Evolutionary conservation across 768 basidiomycete genomes (phyloP).

Genomic region (Boletus insuetus): DNA sequence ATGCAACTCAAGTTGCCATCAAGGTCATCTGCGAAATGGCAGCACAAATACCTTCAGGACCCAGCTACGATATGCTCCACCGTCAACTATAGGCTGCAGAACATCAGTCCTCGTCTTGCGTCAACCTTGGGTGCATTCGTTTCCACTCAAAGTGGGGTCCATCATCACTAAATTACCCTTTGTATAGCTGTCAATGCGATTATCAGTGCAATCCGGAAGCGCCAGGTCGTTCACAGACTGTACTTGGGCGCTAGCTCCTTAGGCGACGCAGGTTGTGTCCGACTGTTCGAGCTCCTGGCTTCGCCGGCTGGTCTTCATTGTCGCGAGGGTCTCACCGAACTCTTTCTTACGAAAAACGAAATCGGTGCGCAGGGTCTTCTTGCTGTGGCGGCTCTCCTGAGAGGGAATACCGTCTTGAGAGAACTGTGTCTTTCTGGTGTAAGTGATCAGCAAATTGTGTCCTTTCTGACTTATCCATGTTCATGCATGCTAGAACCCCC

Average conservation of each 20-base stretch:
- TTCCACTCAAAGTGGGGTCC: neutral
- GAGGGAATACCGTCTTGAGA: slow-evolving; percentile 43
- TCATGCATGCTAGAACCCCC: slow-evolving; percentile 35
- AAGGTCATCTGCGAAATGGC: slow-evolving; percentile 22
- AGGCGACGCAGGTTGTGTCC: slow-evolving; percentile 54
- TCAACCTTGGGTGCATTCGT: slow-evolving; percentile 26
- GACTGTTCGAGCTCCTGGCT: slow-evolving; percentile 52
- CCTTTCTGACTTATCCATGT: slow-evolving; percentile 11
- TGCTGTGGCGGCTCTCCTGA: slow-evolving; percentile 52
- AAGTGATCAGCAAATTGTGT: slow-evolving; percentile 20
- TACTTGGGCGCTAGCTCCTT: slow-evolving; percentile 55
- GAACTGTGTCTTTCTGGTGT: slow-evolving; percentile 60
- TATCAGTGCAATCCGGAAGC: slow-evolving; percentile 44
- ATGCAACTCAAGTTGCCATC: slow-evolving; percentile 26
- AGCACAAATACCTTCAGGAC: slow-evolving; percentile 25
- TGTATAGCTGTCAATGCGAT: slow-evolving; percentile 49
- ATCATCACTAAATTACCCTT: neutral
- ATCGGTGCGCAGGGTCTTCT: slow-evolving; percentile 55
- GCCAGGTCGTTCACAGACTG: slow-evolving; percentile 50
- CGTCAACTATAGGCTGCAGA: slow-evolving; percentile 20
- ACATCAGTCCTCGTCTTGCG: slow-evolving; percentile 28
- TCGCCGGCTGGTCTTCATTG: slow-evolving; percentile 47
- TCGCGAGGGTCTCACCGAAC: slow-evolving; percentile 42
- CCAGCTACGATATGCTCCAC: slow-evolving; percentile 31
- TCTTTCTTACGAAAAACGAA: slow-evolving; percentile 54